A percentile compares a stretch with the other conserved stretches of the same genome.
Conservation (phyloP, 805 yeast genomes). For the Candida pini region DNA sequence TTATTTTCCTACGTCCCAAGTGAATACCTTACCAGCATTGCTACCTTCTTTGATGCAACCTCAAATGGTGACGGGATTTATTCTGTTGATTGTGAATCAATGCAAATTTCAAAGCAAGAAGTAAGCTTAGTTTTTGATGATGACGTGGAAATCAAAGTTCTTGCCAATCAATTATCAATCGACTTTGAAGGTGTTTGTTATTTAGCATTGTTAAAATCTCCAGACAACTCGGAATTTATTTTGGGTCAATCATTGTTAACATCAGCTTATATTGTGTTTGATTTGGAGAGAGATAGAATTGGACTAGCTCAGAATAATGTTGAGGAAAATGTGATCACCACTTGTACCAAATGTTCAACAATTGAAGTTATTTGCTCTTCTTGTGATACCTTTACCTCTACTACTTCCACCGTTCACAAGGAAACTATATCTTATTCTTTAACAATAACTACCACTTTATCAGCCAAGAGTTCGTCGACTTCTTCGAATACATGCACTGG, state of each 20-base stretch:
- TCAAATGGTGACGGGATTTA: constrained; percentile 15
- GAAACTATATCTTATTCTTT: constrained; percentile 4
- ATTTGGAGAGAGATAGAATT: constrained; percentile 50
- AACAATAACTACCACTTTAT: constrained; percentile 1
- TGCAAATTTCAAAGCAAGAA: constrained; percentile 7
- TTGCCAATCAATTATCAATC: constrained; percentile 16
- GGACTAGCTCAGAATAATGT: constrained; percentile 48
- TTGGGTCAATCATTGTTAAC: constrained; percentile 66
- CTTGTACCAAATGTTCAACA: constrained; percentile 10
- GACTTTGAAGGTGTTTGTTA: constrained; percentile 15
- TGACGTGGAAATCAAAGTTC: constrained; percentile 15
- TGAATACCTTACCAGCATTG: constrained; percentile 13
- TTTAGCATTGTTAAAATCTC: constrained; percentile 12
- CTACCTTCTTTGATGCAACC: constrained; percentile 11
- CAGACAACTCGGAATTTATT: constrained; percentile 27
- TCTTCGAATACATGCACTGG: too few relatives aligned
- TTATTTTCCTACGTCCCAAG: constrained; percentile 45
- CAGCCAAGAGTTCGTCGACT: constrained; percentile 1
- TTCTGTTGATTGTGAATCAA: constrained; percentile 17
- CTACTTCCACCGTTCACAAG: constrained; percentile 8
- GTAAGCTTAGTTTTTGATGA: constrained; percentile 14
- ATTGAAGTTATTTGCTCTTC: constrained; percentile 11
- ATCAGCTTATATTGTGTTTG: constrained; percentile 59
- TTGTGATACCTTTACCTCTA: constrained; percentile 9
- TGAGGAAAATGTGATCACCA: constrained; percentile 11